These are phyloP conservation scores for Cryptosporidium xiaoi DNA, from an alignment of 169 alveolate genomes.

Conservation along the genomic window DNA sequence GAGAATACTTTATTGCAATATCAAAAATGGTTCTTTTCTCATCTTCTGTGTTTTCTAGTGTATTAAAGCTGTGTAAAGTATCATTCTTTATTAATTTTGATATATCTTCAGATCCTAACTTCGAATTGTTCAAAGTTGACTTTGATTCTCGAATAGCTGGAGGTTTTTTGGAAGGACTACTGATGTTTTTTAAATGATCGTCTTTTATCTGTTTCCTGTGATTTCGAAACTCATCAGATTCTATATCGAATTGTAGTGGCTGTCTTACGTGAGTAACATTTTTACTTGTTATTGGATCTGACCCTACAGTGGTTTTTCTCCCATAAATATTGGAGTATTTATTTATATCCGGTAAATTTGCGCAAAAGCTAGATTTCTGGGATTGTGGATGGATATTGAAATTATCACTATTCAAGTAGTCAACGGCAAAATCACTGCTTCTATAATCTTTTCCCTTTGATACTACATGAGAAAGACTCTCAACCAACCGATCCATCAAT, in stretches of 20 bases:
- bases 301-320: not conserved
- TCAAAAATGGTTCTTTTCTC: slow-evolving; percentile 50
- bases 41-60: not conserved
- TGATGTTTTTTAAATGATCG: too few relatives aligned
- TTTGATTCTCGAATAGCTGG: too few relatives aligned
- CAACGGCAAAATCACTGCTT: too few relatives aligned
- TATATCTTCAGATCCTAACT: too few relatives aligned
- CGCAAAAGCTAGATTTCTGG: not conserved
- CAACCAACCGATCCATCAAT: slow-evolving; percentile 59
- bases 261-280: not conserved
- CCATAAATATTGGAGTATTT: not conserved
- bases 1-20: slow-evolving; percentile 63
- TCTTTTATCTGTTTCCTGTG: too few relatives aligned
- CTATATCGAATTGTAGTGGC: too few relatives aligned
- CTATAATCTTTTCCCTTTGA: slow-evolving; percentile 2
- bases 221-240: too few relatives aligned
- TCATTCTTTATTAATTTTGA: too few relatives aligned
- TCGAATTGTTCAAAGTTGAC: too few relatives aligned
- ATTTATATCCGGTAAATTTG: not conserved
- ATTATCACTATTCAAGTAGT: not conserved
- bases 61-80: not conserved
- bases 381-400: slow-evolving; percentile 3
- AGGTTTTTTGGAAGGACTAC: too few relatives aligned
- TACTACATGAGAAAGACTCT: slow-evolving; percentile 62
- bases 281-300: not conserved